A percentile compares a stretch with the other conserved stretches of the same genome.
Evolutionary conservation across 345 rosid species (phyloP).

Genomic region (Dipteronia dyeriana): DNA sequence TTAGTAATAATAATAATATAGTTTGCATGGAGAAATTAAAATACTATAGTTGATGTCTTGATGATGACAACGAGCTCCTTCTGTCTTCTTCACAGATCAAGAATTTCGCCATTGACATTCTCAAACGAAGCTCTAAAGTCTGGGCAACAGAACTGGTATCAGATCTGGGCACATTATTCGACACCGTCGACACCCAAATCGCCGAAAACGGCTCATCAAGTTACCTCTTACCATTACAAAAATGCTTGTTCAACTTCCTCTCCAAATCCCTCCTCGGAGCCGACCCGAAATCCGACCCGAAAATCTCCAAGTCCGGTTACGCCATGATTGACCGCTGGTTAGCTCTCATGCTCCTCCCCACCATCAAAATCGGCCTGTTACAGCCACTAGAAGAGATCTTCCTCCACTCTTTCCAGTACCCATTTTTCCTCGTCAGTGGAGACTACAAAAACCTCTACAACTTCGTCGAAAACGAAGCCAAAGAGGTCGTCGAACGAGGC

Average conservation of each 20-base stretch:
- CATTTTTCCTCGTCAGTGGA: conserved; percentile 56
- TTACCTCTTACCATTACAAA: conserved; percentile 49
- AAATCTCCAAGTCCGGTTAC: conserved; percentile 51
- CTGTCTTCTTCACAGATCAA: conserved; percentile 45
- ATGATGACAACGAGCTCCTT: no score
- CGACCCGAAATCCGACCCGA: conserved; percentile 48
- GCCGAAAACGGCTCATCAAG: conserved; percentile 42
- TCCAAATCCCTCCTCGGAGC: conserved; percentile 57
- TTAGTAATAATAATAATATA: no score
- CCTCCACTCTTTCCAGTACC: conserved; percentile 81
- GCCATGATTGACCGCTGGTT: conserved; percentile 62
- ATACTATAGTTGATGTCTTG: no score
- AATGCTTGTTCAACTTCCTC: conserved; percentile 63
- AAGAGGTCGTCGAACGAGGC: conserved; percentile 49
- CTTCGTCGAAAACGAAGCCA: conserved; percentile 54
- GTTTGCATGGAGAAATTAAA: no score
- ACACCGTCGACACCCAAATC: conserved; percentile 47
- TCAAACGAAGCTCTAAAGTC: conserved; percentile 69
- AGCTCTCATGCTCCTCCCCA: conserved; percentile 64
- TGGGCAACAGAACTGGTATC: conserved; percentile 52
- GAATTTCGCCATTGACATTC: conserved; percentile 46
- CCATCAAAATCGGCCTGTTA: conserved; percentile 35
- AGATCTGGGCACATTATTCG: conserved; percentile 59
- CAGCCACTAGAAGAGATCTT: conserved; percentile 77
- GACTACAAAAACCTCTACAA: conserved; percentile 53